Evolutionary conservation across 805 yeast genomes (phyloP).

Genomic region (Saturnispora dispora): DNA sequence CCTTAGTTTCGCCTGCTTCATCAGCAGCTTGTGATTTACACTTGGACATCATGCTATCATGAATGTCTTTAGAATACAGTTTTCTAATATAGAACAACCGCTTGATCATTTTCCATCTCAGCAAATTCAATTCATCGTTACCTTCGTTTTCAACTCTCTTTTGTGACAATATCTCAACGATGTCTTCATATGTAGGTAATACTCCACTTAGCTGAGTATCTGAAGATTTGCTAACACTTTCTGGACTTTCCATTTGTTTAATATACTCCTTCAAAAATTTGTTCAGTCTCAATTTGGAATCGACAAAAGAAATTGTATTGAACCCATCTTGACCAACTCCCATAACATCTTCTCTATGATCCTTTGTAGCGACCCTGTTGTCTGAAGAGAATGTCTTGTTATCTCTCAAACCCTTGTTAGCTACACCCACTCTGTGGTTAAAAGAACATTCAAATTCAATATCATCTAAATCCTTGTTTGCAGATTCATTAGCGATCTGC

Average conservation of each 20-base stretch:
- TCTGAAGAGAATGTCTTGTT: conserved; percentile 75
- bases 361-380: conserved; percentile 60
- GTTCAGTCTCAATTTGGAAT: conserved; percentile 46
- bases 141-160: conserved; percentile 27
- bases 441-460: conserved; percentile 43
- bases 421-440: conserved; percentile 83
- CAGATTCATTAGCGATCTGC: conserved; percentile 14
- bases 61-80: conserved; percentile 38
- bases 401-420: conserved; percentile 77
- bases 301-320: conserved; percentile 36
- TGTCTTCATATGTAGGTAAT: conserved; percentile 47
- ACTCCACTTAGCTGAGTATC: conserved; percentile 20
- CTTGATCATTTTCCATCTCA: conserved; percentile 65
- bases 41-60: neutral
- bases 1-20: neutral
- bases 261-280: conserved; percentile 52
- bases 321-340: conserved; percentile 69
- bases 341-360: conserved; percentile 61
- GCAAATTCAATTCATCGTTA: conserved; percentile 32
- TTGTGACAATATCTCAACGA: conserved; percentile 44
- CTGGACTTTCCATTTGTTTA: conserved; percentile 20
- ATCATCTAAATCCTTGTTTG: conserved; percentile 20
- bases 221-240: conserved; percentile 1
- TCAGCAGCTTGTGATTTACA: neutral
- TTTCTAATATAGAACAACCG: conserved; percentile 63